phyloP scores from a whole-genome alignment of 371 early-diverging fungal genomes.

The Syncephalastrum contaminatum region DNA sequence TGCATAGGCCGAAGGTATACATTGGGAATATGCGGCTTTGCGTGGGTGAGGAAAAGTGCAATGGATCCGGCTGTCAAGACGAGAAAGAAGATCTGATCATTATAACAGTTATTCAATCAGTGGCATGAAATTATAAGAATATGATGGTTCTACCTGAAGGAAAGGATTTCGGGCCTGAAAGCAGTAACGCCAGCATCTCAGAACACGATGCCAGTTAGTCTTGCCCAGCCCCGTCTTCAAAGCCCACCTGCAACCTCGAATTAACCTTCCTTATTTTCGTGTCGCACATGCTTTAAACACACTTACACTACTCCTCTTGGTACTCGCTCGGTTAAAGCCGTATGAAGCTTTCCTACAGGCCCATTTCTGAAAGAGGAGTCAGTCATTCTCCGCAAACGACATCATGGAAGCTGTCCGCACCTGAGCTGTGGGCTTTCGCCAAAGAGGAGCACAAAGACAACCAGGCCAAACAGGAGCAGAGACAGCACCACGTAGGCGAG shows the following conservation, averaged over 20 bases:
- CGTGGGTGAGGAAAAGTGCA: conserved; percentile 26
- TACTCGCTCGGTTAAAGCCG: conserved; percentile 20
- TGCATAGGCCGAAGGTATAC: conserved; percentile 35
- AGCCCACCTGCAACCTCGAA: conserved; percentile 9
- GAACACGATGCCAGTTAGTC: conserved; percentile 19
- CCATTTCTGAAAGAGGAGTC: conserved; percentile 25
- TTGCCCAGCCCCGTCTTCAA: conserved; percentile 23
- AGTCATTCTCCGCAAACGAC: neutral
- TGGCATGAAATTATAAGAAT: no score
- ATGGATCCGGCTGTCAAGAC: conserved; percentile 27
- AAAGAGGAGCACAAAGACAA: conserved; percentile 41
- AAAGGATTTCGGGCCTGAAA: conserved; percentile 50
- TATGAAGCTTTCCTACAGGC: conserved; percentile 28
- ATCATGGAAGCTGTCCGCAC: conserved; percentile 5
- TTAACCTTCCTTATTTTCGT: neutral
- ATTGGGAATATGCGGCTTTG: conserved; percentile 41
- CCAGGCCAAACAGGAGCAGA: conserved; percentile 24
- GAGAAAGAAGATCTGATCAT: conserved; percentile 38
- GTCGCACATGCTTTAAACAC: neutral
- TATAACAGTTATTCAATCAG: no score
- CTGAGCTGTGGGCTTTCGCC: conserved; percentile 42
- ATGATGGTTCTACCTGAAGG: conserved; percentile 37
- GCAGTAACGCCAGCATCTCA: conserved; percentile 34
- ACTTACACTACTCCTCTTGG: conserved; percentile 29
- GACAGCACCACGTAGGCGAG: conserved; percentile 18